Conservation (phyloP, 257 asterid species). For the Solanum megistacrolobum region DNA sequence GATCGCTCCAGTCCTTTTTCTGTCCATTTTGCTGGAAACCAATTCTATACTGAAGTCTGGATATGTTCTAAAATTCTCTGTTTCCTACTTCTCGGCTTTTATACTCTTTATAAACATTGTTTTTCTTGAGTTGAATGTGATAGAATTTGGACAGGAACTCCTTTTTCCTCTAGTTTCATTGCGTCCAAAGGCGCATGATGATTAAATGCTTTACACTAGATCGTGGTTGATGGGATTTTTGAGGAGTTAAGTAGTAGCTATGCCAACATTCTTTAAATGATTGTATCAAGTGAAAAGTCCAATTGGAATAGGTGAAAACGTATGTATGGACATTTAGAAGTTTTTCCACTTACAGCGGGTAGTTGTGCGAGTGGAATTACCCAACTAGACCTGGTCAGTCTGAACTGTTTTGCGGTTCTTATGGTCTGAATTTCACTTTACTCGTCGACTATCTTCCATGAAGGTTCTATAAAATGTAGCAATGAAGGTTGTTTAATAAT, state of each 20-base stretch:
- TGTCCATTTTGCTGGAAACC: not conserved
- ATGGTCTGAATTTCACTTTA: not conserved
- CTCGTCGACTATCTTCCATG: not conserved
- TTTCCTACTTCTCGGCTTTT: too few relatives aligned
- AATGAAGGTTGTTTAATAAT: not conserved
- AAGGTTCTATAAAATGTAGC: not conserved
- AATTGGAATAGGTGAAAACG: not conserved
- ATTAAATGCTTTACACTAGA: not conserved
- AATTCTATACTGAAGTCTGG: not conserved
- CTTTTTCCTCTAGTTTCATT: not conserved
- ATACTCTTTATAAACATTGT: not conserved
- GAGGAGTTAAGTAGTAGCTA: not conserved
- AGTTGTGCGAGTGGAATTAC: not conserved
- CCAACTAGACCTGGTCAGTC: not conserved
- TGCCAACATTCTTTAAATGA: not conserved
- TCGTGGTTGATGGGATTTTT: not conserved
- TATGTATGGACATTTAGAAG: not conserved
- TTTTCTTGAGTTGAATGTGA: not conserved
- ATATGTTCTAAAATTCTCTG: not conserved
- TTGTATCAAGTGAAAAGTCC: not conserved
- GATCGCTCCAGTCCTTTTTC: not conserved
- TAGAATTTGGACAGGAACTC: not conserved
- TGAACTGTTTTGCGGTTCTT: not conserved
- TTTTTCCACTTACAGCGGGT: accelerated
- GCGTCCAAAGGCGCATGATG: too few relatives aligned